Evolutionary conservation across 192 early-diverging fungal genomes (phyloP), one percentile per base, ranked within the genome.

Genomic region (Umbelopsis sp.): DNA sequence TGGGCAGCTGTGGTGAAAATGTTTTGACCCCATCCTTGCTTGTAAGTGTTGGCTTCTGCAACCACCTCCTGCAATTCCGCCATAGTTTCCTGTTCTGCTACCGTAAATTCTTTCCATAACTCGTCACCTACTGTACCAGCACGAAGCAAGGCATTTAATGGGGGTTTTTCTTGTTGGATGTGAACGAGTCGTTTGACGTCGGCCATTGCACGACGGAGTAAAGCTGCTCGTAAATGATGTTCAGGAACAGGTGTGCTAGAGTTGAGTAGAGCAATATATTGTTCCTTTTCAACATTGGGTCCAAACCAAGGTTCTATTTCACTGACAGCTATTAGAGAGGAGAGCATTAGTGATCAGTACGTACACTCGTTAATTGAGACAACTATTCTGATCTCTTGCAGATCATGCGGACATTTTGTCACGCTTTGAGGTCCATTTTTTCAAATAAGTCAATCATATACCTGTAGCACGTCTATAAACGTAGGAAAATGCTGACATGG

Each of bases 1-100:
- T 93, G 88, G 14, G 87, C 87, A 0, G 94, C 95, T 34, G 91
- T 90, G 21, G 89, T 88, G 72, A 98, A 91, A 67, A 98, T 95
- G 10, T 82, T 88, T 45, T 90, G 83, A 20, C 94, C 91, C 96
- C 96, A 98, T 7, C 92, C 90, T 20, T 86, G 71, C 49, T 85
- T 80, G 72, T 90, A 90, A 9, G 90, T 84, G 52, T 98, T 90
- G 3, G 96, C 94, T 74, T 96, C 96, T 34, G 82, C 85, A 44
- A 93, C 83, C 29, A 95, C 84, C 70, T 92, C 94, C 75, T 92
- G 83, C 66, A 94, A 76, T 75, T 98, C 96, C 7, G 72, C 67
- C 73, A 94, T 86, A 54, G 93, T 80, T 36, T 95, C 94, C 51
- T 88, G 85, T 77, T 96, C 95, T 11, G 95, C 92, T 6, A 84